Percentiles rank a stretch among this genome's conserved stretches.
These are phyloP conservation scores for Lecanosticta acicola DNA, from an alignment of 2,329 filamentous ascomycete species.

Conservation along the genomic window DNA sequence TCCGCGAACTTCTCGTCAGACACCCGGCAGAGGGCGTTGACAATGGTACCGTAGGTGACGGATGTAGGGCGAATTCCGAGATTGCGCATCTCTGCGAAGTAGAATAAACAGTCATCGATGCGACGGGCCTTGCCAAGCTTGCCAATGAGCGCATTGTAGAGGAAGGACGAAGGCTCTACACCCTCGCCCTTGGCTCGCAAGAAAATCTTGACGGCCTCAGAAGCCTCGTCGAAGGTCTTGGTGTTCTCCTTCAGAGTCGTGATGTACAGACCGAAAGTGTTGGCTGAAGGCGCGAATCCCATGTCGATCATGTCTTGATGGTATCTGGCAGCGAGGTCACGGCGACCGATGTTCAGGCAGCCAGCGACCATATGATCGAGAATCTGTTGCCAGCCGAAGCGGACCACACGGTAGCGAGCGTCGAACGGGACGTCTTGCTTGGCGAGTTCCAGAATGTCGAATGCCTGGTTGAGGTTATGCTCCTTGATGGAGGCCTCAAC, in stretches of 20 bases:
- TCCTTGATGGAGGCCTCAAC: slow-evolving; percentile 87
- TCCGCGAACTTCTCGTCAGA: slow-evolving; percentile 97
- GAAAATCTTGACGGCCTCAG: slow-evolving; percentile 96
- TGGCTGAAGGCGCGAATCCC: slow-evolving; percentile 86
- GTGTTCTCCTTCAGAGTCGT: slow-evolving; percentile 97
- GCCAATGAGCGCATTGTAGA: slow-evolving; percentile 97
- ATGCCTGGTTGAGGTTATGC: slow-evolving; percentile 71
- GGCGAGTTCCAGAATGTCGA: slow-evolving; percentile 85
- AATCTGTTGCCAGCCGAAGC: slow-evolving; percentile 94
- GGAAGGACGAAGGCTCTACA: slow-evolving; percentile 90
- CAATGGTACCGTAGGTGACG: slow-evolving; percentile 95
- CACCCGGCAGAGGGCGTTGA: slow-evolving; percentile 94
- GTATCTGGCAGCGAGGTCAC: slow-evolving; percentile 73
- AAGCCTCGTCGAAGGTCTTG: slow-evolving; percentile 96
- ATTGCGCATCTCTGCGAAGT: slow-evolving; percentile 95
- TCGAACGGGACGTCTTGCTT: slow-evolving; percentile 81
- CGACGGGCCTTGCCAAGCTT: slow-evolving; percentile 97
- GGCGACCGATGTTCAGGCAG: slow-evolving; percentile 76
- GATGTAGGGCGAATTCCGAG: slow-evolving; percentile 91
- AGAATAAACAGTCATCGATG: slow-evolving; percentile 96
- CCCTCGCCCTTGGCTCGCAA: slow-evolving; percentile 87
- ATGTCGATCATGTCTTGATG: slow-evolving; percentile 89
- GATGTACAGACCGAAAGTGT: slow-evolving; percentile 97
- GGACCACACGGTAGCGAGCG: slow-evolving; percentile 76
- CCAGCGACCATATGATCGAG: slow-evolving; percentile 94